Base-by-base conservation (phyloP, 345 rosid species). In the Syzygium oleosum region DNA sequence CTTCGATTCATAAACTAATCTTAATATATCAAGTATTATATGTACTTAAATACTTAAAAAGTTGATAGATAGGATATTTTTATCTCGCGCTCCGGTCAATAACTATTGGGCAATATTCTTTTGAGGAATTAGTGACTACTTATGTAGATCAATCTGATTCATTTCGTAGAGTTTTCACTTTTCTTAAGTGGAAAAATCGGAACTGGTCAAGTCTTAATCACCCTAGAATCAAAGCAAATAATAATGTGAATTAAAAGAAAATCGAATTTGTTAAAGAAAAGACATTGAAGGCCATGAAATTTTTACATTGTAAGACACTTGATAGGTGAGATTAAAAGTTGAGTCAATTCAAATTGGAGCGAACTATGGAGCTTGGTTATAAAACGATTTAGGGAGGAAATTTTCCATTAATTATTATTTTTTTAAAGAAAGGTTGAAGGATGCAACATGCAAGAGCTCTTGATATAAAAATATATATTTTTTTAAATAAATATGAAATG, bases 31-130 rank as follows among this genome's bases (percentile, higher is more conserved):
- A 14, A 61, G 68, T 6, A 27, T 61, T n/a, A 7, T 61, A 13
- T 25, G n/a, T 61, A n/a, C 8, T 27, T 13, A 13, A 27, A 61
- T 61, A 3, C 68, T 27, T 27, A 6, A 6, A 3, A n/a, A 59
- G 16, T 6, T 14, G 8, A 27, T 59, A 59, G 2, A n/a, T 27
- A 27, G 29, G 4, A 61, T 13, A 61, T n/a, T 61, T 27, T n/a
- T n/a, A 61, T 5, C 17, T 12, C 0, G 1, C 0, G 13, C 19
- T 61, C 29, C 5, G 0, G 9, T n/a, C 0, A 6, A 0, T 5
- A 61, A 61, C 0, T 27, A 13, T 13, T n/a, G 12, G 31, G 9
- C 27, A n/a, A 61, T n/a, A 27, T 27, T 61, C n/a, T 13, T 61
- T n/a, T n/a, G 31, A 61, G 8, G 2, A 31, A 31, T 5, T 31